Base-by-base conservation (phyloP, 768 basidiomycete species). In the Leucogyrophana mollusca region DNA sequence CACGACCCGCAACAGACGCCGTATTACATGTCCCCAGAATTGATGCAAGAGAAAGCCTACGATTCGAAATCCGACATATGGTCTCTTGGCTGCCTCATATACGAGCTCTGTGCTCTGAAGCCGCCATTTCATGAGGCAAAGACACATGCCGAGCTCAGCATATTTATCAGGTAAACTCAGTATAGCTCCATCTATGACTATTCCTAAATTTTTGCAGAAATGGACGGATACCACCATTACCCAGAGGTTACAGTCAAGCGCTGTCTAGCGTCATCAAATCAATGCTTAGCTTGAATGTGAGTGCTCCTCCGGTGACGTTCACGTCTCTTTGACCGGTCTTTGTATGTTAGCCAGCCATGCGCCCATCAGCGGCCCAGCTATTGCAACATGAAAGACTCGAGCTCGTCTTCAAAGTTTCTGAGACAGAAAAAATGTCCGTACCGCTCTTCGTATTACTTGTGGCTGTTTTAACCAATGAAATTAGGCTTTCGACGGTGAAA, bases 51-150 rank as follows among this genome's bases (percentile, higher is more conserved):
- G 62, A 94, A 91, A 62, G 82, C 91, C 3, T 99, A 99, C 67
- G 96, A 97, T 69, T 87, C 91, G 6, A 99, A 98, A 70, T 93
- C 90, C 0, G 96, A 99, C 60, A 97, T 99, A 39, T 99, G 96
- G 96, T 94, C 92, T 4, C 76, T 98, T 22, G 96, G 96, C 1
- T 99, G 96, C 68, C 77, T 98, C 23, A 90, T 97, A 20, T 98
- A 90, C 65, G 96, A 98, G 68, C 79, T 98, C 32, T 98, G 95
- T 53, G 93, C 95, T 0, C 74, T 94, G 43, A 88, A 88, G 56
- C 94, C 94, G 0, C 94, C 93, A 4, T 96, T 96, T 60, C 87
- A 94, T 55, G 91, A 91, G 65, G 92, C 94, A 1, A 87, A 90
- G 64, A 94, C 93, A 0, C 91, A 94, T 50, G 75, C 79, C 2